These are phyloP conservation scores for Amphichorda felina DNA, from an alignment of 2,329 filamentous ascomycete species.

Conservation along the genomic window DNA sequence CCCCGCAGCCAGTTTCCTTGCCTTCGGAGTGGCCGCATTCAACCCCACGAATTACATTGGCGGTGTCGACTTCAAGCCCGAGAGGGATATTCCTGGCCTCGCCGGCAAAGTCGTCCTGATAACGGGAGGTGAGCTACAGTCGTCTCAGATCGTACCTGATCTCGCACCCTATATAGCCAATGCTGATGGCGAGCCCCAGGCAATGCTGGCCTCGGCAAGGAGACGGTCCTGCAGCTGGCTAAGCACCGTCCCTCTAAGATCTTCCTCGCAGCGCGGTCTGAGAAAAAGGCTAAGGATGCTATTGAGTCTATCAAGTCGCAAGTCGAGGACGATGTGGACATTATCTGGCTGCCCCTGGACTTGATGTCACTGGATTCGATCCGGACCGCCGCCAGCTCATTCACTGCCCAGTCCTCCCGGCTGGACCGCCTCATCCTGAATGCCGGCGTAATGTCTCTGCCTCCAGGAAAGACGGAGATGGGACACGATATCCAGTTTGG, in stretches of 20 bases:
- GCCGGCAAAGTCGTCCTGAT: background rate
- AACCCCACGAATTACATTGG: no score
- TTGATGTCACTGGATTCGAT: conserved; percentile 10
- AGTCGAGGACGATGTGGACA: conserved; percentile 8
- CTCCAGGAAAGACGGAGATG: conserved; percentile 6
- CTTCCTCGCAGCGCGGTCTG: background rate
- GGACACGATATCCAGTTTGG: conserved; percentile 29
- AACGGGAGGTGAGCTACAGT: background rate
- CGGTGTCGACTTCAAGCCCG: no score
- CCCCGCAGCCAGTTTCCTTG: no score
- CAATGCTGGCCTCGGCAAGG: background rate
- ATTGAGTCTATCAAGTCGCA: conserved; percentile 6
- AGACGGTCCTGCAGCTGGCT: background rate
- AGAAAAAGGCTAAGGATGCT: background rate
- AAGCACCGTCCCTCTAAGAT: background rate
- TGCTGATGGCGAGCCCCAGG: no score
- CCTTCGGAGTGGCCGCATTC: no score
- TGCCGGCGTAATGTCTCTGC: conserved; percentile 12
- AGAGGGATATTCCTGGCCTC: background rate
- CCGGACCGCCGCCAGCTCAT: conserved; percentile 7
- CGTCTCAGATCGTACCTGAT: no score
- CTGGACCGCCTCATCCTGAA: conserved; percentile 10
- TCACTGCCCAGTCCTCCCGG: conserved; percentile 6
- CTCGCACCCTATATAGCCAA: no score
- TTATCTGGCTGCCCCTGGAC: background rate